Conservation (phyloP, 306 rosid genomes). For the Prunus campanulata region DNA sequence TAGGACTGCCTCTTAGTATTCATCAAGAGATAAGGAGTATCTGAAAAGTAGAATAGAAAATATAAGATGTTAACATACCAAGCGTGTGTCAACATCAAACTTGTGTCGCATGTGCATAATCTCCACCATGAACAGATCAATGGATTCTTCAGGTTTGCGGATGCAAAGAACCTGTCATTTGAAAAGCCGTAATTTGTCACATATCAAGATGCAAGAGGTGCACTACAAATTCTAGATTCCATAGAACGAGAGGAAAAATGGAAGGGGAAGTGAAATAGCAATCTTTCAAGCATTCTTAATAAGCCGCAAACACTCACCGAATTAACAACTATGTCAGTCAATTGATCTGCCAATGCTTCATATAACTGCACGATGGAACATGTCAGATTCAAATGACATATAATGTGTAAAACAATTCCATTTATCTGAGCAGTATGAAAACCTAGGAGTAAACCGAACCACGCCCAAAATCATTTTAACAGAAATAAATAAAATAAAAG, state of each 20-base stretch:
- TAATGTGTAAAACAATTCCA: no score
- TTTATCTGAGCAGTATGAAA: neutral
- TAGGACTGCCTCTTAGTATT: neutral
- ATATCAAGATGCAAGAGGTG: constrained; percentile 18
- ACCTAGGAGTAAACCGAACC: neutral
- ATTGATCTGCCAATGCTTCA: constrained; percentile 85
- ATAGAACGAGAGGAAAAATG: neutral
- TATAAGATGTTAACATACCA: constrained; percentile 54
- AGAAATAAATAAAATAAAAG: constrained; percentile 3
- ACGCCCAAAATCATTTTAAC: neutral
- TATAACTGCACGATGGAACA: constrained; percentile 57
- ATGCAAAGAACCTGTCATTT: constrained; percentile 69
- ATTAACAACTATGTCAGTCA: constrained; percentile 80
- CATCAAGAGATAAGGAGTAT: neutral
- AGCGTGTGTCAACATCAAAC: constrained; percentile 86
- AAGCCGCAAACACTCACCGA: constrained; percentile 58
- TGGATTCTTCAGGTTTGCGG: constrained; percentile 80
- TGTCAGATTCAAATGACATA: constrained; percentile 3
- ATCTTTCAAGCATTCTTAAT: neutral
- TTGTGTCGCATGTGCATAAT: constrained; percentile 99
- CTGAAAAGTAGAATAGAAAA: neutral
- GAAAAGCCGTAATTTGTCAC: constrained; percentile 17
- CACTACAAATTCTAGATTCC: neutral
- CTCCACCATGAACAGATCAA: constrained; percentile 97
- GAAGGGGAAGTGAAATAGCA: neutral